phyloP scores from a whole-genome alignment of 108 stramenopile genomes.

The Schizochytrium sp. region DNA sequence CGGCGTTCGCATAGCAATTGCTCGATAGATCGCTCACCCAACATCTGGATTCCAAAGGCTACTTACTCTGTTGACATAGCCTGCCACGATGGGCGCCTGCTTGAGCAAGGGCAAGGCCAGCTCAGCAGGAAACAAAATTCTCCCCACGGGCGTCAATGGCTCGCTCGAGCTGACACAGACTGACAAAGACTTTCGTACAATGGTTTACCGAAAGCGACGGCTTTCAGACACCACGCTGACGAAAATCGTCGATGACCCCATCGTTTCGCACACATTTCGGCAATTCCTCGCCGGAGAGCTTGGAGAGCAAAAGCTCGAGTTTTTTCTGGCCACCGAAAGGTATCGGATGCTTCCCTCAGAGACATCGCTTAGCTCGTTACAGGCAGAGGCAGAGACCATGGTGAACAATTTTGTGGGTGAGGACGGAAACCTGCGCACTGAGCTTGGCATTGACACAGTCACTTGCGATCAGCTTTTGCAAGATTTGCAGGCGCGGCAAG shows the following conservation, averaged over 20 bases:
- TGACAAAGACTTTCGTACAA: neutral
- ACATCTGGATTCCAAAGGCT: no score
- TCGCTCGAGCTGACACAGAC: neutral
- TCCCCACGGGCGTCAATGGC: neutral
- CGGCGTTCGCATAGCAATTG: no score
- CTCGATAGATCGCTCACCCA: no score
- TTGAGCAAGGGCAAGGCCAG: neutral
- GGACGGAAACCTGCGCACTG: neutral
- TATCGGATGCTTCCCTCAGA: neutral
- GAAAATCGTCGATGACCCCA: neutral
- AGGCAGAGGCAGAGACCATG: neutral
- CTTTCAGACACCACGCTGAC: neutral
- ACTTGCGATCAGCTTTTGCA: neutral
- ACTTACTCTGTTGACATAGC: no score
- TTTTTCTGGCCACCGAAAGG: neutral
- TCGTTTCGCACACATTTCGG: neutral
- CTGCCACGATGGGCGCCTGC: neutral
- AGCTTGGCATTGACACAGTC: neutral
- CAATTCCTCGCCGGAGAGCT: neutral
- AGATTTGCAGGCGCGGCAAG: neutral
- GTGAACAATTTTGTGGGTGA: neutral
- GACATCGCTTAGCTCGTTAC: neutral
- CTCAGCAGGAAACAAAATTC: neutral
- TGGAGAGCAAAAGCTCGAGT: conserved; percentile 2
- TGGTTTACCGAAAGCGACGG: conserved; percentile 3